Evolutionary conservation across 2,329 filamentous ascomycete species (phyloP).

Genomic region (Aspergillus piperis): DNA sequence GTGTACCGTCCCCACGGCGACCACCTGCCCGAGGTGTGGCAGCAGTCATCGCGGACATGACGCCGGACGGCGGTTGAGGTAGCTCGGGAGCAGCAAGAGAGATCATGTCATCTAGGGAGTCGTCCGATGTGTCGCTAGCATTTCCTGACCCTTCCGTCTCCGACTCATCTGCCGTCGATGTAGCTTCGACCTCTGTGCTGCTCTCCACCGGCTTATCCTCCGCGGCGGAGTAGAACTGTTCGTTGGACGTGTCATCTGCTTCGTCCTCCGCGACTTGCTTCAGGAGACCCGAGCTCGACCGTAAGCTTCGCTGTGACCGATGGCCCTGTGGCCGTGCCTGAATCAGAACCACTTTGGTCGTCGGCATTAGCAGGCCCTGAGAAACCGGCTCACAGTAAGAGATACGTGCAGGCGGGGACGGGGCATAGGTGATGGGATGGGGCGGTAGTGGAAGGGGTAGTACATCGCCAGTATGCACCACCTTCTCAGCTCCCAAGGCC

Average conservation of each 20-base stretch:
- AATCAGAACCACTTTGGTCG: constrained; percentile 78
- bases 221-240: constrained; percentile 89
- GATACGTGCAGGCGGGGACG: constrained; percentile 81
- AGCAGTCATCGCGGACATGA: constrained; percentile 75
- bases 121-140: constrained; percentile 82
- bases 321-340: constrained; percentile 52
- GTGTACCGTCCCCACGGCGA: constrained; percentile 70
- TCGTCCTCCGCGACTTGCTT: constrained; percentile 61
- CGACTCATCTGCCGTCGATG: constrained; percentile 60
- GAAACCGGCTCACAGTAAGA: constrained; percentile 92
- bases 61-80: constrained; percentile 74
- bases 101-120: constrained; percentile 91
- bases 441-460: constrained; percentile 74
- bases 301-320: constrained; percentile 46
- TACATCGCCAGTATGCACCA: constrained; percentile 83
- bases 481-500: constrained; percentile 69
- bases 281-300: constrained; percentile 54
- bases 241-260: constrained; percentile 81
- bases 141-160: constrained; percentile 57
- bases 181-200: constrained; percentile 53
- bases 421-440: constrained; percentile 83
- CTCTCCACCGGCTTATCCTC: constrained; percentile 65
- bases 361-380: constrained; percentile 75
- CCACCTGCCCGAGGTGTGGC: constrained; percentile 78
- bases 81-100: constrained; percentile 79